phyloP scores from a whole-genome alignment of 306 rosid genomes.

The Luffa aegyptiaca region DNA sequence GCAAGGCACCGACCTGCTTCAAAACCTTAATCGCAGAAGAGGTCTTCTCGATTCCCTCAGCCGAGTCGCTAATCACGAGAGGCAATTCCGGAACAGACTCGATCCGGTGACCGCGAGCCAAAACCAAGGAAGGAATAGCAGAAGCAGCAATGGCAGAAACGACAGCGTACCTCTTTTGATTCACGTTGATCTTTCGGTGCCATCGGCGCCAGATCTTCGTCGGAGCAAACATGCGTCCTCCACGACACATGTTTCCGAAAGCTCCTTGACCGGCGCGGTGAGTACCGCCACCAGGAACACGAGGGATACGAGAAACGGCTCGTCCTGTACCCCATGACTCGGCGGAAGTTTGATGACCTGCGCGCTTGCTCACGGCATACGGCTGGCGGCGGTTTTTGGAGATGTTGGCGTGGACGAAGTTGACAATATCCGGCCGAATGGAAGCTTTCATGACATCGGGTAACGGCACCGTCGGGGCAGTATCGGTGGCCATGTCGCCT shows the following conservation, averaged over 20 bases:
- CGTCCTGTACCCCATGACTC: conserved; percentile 95
- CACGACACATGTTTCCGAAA: conserved; percentile 92
- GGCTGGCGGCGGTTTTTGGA: conserved; percentile 68
- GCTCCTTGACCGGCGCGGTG: conserved; percentile 93
- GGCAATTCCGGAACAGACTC: conserved; percentile 70
- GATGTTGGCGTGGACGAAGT: conserved; percentile 55
- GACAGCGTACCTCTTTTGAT: conserved; percentile 68
- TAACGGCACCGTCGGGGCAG: conserved; percentile 26
- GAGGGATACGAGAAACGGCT: conserved; percentile 87
- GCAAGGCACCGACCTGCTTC: conserved; percentile 55
- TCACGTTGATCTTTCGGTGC: conserved; percentile 76
- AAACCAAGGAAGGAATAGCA: conserved; percentile 54
- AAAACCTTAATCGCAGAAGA: conserved; percentile 60
- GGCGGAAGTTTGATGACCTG: conserved; percentile 87
- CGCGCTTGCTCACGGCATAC: conserved; percentile 60
- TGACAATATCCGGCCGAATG: conserved; percentile 71
- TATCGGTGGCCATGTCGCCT: conserved; percentile 66
- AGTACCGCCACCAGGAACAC: conserved; percentile 86
- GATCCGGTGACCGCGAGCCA: conserved; percentile 66
- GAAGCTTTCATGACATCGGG: conserved; percentile 73
- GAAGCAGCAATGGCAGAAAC: conserved; percentile 92
- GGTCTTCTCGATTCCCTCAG: conserved; percentile 68
- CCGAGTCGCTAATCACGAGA: conserved; percentile 55
- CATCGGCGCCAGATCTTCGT: conserved; percentile 95
- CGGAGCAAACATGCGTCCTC: conserved; percentile 89